A percentile compares a stretch with the other conserved stretches of the same genome.
These are phyloP conservation scores for Heritiera fomes DNA, from an alignment of 345 rosid species.

Conservation along the genomic window DNA sequence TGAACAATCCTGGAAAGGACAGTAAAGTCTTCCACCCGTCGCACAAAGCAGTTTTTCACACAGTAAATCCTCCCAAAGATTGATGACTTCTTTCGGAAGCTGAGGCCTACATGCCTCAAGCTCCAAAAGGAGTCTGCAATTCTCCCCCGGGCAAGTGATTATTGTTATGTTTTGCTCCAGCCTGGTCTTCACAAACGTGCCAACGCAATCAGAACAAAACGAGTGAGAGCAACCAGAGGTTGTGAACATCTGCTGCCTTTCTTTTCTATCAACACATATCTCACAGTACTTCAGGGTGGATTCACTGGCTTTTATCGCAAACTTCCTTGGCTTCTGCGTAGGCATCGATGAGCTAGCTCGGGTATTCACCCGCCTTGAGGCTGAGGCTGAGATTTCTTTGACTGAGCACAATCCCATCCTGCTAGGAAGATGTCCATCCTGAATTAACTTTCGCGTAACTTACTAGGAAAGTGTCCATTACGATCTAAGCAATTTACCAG, in stretches of 20 bases:
- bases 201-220: slow-evolving; percentile 53
- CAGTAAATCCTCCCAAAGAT: slow-evolving; percentile 36
- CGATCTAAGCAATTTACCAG: neutral
- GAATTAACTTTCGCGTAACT: neutral
- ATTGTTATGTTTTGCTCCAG: slow-evolving; percentile 30
- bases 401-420: neutral
- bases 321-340: neutral
- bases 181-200: slow-evolving; percentile 44
- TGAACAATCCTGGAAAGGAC: slow-evolving; percentile 60
- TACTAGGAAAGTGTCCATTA: slow-evolving; percentile 3
- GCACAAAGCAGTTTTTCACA: slow-evolving; percentile 49
- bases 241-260: slow-evolving; percentile 38
- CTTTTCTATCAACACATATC: slow-evolving; percentile 58
- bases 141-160: slow-evolving; percentile 33
- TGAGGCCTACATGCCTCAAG: slow-evolving; percentile 24
- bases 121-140: slow-evolving; percentile 21
- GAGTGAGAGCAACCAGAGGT: slow-evolving; percentile 46
- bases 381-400: neutral
- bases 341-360: neutral
- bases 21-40: slow-evolving; percentile 38
- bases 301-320: slow-evolving; percentile 6
- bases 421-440: neutral
- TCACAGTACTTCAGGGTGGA: slow-evolving; percentile 46
- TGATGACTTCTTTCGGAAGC: slow-evolving; percentile 23
- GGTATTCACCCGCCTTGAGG: neutral